A percentile compares a stretch with the other conserved stretches of the same genome.
Conservation (phyloP, 345 rosid genomes). For the Aquilaria malaccensis region DNA sequence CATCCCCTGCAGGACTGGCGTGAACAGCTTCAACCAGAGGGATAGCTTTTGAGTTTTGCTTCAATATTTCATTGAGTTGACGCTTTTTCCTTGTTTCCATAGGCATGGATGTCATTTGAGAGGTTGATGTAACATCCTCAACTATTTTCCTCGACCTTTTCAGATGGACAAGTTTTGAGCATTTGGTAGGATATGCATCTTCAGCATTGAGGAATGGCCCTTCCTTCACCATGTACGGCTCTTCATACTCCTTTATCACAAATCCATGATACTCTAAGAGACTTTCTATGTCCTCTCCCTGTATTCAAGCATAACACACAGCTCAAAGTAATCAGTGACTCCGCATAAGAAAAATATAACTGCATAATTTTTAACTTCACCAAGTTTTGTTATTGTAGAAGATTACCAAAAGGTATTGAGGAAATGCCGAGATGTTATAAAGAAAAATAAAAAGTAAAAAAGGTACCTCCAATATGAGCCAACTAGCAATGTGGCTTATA, state of each 20-base stretch:
- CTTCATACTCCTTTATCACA: slow-evolving; percentile 68
- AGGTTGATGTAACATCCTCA: slow-evolving; percentile 53
- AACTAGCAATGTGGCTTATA: slow-evolving; percentile 54
- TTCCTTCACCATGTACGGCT: slow-evolving; percentile 90
- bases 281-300: slow-evolving; percentile 77
- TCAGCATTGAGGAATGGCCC: slow-evolving; percentile 76
- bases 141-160: slow-evolving; percentile 61
- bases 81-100: slow-evolving; percentile 23
- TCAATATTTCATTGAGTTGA: slow-evolving; percentile 23
- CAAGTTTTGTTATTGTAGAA: no score
- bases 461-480: slow-evolving; percentile 94
- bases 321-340: slow-evolving; percentile 19
- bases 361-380: slow-evolving; percentile 1
- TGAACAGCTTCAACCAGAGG: slow-evolving; percentile 29
- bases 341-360: neutral
- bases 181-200: slow-evolving; percentile 68
- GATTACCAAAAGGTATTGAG: no score
- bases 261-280: slow-evolving; percentile 75
- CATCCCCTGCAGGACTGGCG: slow-evolving; percentile 25
- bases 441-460: neutral
- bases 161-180: slow-evolving; percentile 75
- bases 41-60: slow-evolving; percentile 21
- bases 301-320: slow-evolving; percentile 22
- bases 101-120: slow-evolving; percentile 21
- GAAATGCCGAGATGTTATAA: no score